Evolutionary conservation across 1,284 basidiomycete genomes (phyloP), one percentile per base, ranked within the genome.

Genomic region (Puccinia brachypodii): DNA sequence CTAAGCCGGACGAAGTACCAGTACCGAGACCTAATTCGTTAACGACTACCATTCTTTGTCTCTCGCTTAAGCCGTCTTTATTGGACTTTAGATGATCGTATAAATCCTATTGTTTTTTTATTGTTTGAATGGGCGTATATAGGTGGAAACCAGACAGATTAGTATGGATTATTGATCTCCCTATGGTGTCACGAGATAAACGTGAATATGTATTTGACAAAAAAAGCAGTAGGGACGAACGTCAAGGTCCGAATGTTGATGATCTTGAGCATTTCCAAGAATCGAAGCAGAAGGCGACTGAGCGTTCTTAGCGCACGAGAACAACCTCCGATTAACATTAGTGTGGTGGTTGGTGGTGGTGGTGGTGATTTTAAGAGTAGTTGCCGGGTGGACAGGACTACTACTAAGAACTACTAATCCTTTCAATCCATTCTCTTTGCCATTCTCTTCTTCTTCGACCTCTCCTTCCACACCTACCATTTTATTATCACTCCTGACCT

Each of bases 21-120:
- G 31, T 28, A 19, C n/a, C 14, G 19, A 40, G 13, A 11, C 66
- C 66, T 11, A 72, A 9, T 6, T 56, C 50, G 36, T 36, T 53
- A 8, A 53, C 44, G 1, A 72, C 44, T 36, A 33, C 6, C 31
- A 31, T 19, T 16, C 69, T n/a, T 36, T 53, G 69, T 47, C 47
- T 7, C n/a, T 72, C 69, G 19, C 25, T 53, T 13, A 72, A 13
- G 3, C 44, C 7, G 16, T 72, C 31, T 31, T 72, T 72, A n/a
- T 42, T 1, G 7, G 69, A 72, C 47, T 53, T 53, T 40, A 50
- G 25, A 8, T 7, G n/a, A 16, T 53, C 69, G 19, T 72, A 72
- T 47, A 72, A 31, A 4, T 72, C 44, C 69, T 72, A n/a, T 31
- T 50, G 4, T 25, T 19, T 71, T 68, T 68, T 68, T 38, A 40